Evolutionary conservation across 2,329 filamentous ascomycete species (phyloP), one percentile per base, ranked within the genome.

Genomic region (Polytolypa hystricis): DNA sequence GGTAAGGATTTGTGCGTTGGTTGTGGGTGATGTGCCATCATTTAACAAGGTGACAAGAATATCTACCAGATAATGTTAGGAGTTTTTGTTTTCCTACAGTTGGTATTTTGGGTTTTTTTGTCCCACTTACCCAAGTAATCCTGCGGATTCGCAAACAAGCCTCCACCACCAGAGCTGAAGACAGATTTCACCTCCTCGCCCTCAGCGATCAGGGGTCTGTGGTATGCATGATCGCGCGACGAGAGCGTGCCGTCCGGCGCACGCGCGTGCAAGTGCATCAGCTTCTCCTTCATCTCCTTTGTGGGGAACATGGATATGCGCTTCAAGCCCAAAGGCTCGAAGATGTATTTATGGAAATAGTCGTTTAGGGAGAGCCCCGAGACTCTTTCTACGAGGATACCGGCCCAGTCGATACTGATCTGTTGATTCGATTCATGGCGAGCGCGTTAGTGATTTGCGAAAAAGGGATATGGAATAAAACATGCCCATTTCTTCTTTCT

Each of bases 1-100:
- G 14, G 64, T 58, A 5, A 84, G 62, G 20, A 84, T 67, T 35
- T 64, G 61, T 0, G 54, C 52, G 1, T 70, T 68, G 0, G 74
- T 81, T 0, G 47, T 62, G 0, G 79, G 73, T 21, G 69, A 75
- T 0, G 61, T 70, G 30, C 80, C 79, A 42, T 78, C 60, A 50
- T 84, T 84, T 17, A 83, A 58, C 2, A 84, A 58, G 0, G 69
- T 65, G 0, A 74, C 66, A 3, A 84, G 64, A 15, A 82, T 66
- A 42, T 73, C 72, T 74, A 43, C 4, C 6, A 5, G 14, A 10
- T 29, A 15, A 20, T 20, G 25, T 17, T n/a, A 19, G 30, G 37
- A 16, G 31, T 39, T 30, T 30, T 38, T 18, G 14, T 21, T n/a
- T n/a, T 30, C 11, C 27, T n/a, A 9, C 3, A 12, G 11, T 25